A percentile compares a stretch with the other conserved stretches of the same genome.
These are phyloP conservation scores for Zygosaccharomyces bisporus DNA, from an alignment of 805 yeast genomes.

Conservation along the genomic window DNA sequence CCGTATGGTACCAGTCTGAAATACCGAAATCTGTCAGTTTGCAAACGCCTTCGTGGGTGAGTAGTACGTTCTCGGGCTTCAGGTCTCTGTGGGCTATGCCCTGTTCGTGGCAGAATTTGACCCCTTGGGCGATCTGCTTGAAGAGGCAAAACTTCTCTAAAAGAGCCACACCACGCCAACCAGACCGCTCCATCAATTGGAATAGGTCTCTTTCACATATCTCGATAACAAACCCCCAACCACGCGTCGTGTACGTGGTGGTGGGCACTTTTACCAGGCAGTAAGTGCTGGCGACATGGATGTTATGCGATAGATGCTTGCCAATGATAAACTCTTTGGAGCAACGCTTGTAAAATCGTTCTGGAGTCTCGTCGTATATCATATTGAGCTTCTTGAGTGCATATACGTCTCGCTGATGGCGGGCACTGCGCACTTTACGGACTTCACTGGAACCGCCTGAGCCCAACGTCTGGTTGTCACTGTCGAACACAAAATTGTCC, in stretches of 20 bases:
- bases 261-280: conserved; percentile 57
- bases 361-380: conserved; percentile 58
- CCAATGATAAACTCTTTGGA: conserved; percentile 61
- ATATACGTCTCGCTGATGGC: conserved; percentile 41
- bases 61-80: conserved; percentile 67
- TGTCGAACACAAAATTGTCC: conserved; percentile 51
- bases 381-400: conserved; percentile 66
- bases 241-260: conserved; percentile 50
- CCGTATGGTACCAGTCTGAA: conserved; percentile 57
- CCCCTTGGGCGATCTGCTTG: conserved; percentile 62
- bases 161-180: conserved; percentile 53
- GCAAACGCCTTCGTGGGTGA: conserved; percentile 57
- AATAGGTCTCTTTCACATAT: conserved; percentile 64
- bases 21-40: conserved; percentile 78
- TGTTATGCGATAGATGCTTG: conserved; percentile 47
- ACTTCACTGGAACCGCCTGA: conserved; percentile 73
- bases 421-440: conserved; percentile 42
- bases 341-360: conserved; percentile 61
- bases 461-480: conserved; percentile 51
- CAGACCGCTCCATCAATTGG: conserved; percentile 49
- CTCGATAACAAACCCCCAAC: conserved; percentile 76
- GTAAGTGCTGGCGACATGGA: conserved; percentile 57
- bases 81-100: conserved; percentile 72
- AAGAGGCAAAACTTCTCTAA: conserved; percentile 61
- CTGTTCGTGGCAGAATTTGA: conserved; percentile 56